Conservation (phyloP, 306 rosid genomes). For the Heteromeles arbutifolia region DNA sequence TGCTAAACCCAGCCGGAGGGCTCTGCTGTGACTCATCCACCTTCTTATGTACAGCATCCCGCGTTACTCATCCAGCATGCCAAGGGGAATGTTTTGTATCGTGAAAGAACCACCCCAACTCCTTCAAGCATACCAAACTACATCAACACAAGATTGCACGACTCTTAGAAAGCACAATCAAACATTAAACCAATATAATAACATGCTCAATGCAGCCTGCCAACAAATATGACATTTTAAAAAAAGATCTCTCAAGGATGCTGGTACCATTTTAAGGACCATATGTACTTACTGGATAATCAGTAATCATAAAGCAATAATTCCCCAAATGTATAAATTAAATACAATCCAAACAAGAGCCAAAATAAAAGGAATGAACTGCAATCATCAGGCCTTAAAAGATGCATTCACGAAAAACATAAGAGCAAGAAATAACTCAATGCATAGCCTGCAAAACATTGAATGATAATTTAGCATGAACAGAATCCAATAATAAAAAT, state of each 20-base stretch:
- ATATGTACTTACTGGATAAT: neutral
- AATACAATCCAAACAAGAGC: neutral
- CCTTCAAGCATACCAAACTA: conserved; percentile 5
- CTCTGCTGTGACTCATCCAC: conserved; percentile 1
- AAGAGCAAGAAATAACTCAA: conserved; percentile 3
- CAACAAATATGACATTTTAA: neutral
- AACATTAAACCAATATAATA: neutral
- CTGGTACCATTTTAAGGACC: neutral
- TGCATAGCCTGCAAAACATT: conserved; percentile 14
- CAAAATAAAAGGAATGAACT: neutral
- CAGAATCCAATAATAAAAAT: conserved; percentile 9
- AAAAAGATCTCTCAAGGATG: neutral
- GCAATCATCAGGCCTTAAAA: neutral
- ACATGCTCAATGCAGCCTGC: conserved; percentile 1
- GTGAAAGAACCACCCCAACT: neutral
- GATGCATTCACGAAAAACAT: no score
- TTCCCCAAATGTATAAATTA: neutral
- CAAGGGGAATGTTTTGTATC: neutral
- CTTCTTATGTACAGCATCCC: neutral
- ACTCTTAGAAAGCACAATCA: neutral
- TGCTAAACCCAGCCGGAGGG: neutral
- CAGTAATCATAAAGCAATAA: no score
- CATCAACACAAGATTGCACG: neutral
- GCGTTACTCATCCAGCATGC: neutral
- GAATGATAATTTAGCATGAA: conserved; percentile 1